Evolutionary conservation across 805 yeast genomes (phyloP), one percentile per base, ranked within the genome.

Genomic region (Candida golubevii): DNA sequence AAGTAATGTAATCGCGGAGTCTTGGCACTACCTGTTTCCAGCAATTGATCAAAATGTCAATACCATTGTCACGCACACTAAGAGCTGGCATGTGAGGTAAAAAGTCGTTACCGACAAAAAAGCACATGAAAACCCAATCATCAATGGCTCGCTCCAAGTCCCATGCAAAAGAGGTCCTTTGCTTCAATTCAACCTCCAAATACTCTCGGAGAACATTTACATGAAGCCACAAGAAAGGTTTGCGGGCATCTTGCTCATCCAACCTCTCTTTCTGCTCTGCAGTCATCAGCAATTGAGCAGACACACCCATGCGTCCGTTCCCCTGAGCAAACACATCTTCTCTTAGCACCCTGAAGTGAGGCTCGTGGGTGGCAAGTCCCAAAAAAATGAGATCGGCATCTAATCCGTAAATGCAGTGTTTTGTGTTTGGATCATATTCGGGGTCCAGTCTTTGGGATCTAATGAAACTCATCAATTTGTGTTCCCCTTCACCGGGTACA

Each of bases 401-500:
- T 52, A 93, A 73, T 28, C 99, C 99, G 64, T 93, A 95, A 46
- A 93, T 90, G 63, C 95, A 88, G 65, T 93, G 99, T n/a, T 82
- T 75, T 1, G 97, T 90, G 62, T 93, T 91, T 42, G 98, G 96
- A 59, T 88, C 79, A 64, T 91, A 87, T 59, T 82, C 81, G 0
- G 95, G 87, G 55, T 86, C 93, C 34, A 85, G 78, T 54, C 98
- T 75, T 62, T 90, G 98, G 35, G 87, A 79, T 58, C 99, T 79
- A 45, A 93, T 85, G 61, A 90, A 93, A 57, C 85, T 89, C 99
- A 93, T 93, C 56, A 93, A 83, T 64, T 93, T 93, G 70, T 93
- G 99, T 65, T 93, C 99, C 61, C 99, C 99, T 74, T 93, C 99
- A 50, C 99, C 99, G 1, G 99, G 99, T 11, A 91, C 98, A 0